phyloP scores from a whole-genome alignment of 164 flowering plant genomes.

The Berberis thunbergii region DNA sequence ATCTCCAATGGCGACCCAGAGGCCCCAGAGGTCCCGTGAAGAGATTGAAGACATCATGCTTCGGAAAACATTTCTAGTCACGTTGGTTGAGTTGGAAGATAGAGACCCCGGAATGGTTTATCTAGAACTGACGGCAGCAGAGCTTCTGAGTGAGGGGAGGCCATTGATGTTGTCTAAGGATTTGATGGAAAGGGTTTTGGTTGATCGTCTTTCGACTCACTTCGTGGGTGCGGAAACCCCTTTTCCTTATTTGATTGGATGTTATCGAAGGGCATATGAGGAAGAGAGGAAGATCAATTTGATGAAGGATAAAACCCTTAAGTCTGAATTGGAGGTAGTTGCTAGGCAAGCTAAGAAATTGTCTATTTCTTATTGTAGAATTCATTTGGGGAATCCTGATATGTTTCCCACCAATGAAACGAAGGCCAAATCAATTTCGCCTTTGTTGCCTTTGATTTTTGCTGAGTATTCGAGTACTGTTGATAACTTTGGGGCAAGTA shows the following conservation, averaged over 20 bases:
- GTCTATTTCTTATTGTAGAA: conserved; percentile 58
- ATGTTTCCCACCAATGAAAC: conserved; percentile 33
- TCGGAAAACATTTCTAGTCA: conserved; percentile 61
- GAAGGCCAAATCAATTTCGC: conserved; percentile 24
- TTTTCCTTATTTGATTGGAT: conserved; percentile 57
- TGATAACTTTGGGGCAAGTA: conserved; percentile 49
- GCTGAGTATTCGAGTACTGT: conserved; percentile 42
- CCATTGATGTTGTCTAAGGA: conserved; percentile 49
- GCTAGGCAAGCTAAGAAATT: conserved; percentile 60
- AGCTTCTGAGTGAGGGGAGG: conserved; percentile 73
- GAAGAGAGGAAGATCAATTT: conserved; percentile 60
- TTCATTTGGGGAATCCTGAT: conserved; percentile 74
- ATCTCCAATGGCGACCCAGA: conserved; percentile 44
- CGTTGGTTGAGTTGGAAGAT: conserved; percentile 41
- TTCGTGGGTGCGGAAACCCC: conserved; percentile 57
- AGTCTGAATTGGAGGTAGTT: conserved; percentile 56
- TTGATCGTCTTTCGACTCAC: conserved; percentile 66
- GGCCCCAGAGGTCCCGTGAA: conserved; percentile 47
- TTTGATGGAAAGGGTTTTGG: conserved; percentile 61
- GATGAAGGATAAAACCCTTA: conserved; percentile 67
- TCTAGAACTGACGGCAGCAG: conserved; percentile 81
- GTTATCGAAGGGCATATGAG: conserved; percentile 73
- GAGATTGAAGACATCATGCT: conserved; percentile 84
- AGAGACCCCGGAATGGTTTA: conserved; percentile 48
- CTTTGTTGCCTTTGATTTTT: conserved; percentile 58